Percentiles rank a stretch among this genome's conserved stretches.
These are phyloP conservation scores for Fraxinus greggii DNA, from an alignment of 305 asterid genomes.

Conservation along the genomic window DNA sequence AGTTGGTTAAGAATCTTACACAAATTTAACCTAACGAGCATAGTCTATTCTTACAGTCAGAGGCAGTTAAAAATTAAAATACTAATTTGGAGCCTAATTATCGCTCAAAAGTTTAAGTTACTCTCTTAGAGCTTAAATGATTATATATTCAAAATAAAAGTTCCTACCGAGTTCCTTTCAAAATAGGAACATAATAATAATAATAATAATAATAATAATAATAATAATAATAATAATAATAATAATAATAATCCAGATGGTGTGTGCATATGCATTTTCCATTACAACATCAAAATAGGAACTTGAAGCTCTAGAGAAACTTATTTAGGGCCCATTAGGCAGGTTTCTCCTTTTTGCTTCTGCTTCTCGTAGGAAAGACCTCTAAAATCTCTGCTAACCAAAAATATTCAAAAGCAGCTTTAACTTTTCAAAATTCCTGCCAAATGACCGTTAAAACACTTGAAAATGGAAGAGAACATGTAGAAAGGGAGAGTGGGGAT, in stretches of 20 bases:
- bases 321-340: too few relatives aligned
- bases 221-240: too few relatives aligned
- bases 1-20: neutral
- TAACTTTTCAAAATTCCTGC: too few relatives aligned
- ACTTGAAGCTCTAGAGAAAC: neutral
- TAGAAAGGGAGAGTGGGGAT: neutral
- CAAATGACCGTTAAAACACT: neutral
- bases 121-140: neutral
- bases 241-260: neutral
- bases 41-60: neutral
- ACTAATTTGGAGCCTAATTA: neutral
- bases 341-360: too few relatives aligned
- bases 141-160: neutral
- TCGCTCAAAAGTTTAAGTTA: neutral
- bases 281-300: neutral
- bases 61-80: too few relatives aligned
- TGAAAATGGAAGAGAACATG: neutral
- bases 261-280: neutral
- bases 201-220: too few relatives aligned
- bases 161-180: neutral
- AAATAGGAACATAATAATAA: too few relatives aligned
- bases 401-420: too few relatives aligned
- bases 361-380: too few relatives aligned
- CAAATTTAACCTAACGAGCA: neutral
- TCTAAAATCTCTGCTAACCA: too few relatives aligned